Base-by-base conservation (phyloP, 495 filamentous ascomycete species). In the Podospora conica region DNA sequence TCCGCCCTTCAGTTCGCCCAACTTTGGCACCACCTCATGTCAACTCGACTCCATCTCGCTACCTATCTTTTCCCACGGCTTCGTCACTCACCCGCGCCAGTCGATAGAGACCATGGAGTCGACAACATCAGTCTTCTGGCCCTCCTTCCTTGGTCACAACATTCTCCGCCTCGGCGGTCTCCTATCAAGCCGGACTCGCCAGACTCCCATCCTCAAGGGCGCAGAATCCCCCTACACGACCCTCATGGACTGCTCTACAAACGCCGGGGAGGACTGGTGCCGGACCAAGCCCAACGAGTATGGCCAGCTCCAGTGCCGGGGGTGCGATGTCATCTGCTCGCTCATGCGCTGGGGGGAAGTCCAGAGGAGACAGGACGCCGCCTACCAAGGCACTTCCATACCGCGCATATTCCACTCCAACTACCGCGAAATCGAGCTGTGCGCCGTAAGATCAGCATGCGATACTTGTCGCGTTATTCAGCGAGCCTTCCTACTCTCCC, bases 291-390 rank as follows among this genome's bases (percentile, higher is more conserved):
- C 68, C 56, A 72, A 72, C 58, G 68, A 68, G 31, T 55, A 72
- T 53, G 63, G 61, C 57, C 73, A 72, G 31, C 56, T 58, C 1
- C 71, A 74, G 25, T 75, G 73, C 66, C 67, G 48, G 3, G 73
- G 70, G 1, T 75, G 73, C 56, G 65, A 65, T 21, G 65, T 65
- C 24, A 62, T 75, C 24, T 69, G 64, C 29, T 64, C 72, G 20
- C 68, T 75, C 27, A 23, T 75, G 21, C 73, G 73, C n/a, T 74
- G 72, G 72, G 73, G 68, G 1, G 73, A 74, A 55, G 66, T 63
- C 9, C 68, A 72, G 25, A 55, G 66, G 53, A 69, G 73, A 60
- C 67, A 60, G 27, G 65, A 69, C 24, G 22, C 48, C 25, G 48
- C 57, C 15, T 72, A 57, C 33, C 58, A 68, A 18, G 71, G 73